Evolutionary conservation across 306 rosid genomes (phyloP), one percentile per base, ranked within the genome.

Genomic region (Bauhinia variegata): DNA sequence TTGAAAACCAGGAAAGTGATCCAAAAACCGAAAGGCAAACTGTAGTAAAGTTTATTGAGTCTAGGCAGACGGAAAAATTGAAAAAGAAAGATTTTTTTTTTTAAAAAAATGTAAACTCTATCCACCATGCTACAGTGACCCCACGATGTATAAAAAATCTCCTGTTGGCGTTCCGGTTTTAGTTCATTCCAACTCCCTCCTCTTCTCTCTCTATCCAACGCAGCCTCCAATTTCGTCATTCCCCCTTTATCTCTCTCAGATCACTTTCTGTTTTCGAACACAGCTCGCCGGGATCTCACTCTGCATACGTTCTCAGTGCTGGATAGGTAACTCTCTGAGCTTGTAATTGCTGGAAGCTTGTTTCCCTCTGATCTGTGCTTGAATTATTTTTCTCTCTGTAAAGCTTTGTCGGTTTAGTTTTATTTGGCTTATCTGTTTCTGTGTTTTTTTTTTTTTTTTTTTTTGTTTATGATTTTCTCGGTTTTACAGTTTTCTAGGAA

Each of bases 291-390:
- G 70, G 71, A 41, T 58, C 75, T 54, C 16, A 15, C 52, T 23
- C 28, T 23, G 28, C 28, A 23, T 23, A 23, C 48, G 28, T 11
- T 23, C 28, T 62, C 50, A 58, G 77, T 54, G 70, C 75, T 42
- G 69, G 49, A 8, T 66, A 72, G 79, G 83, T 82, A 37, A 51
- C 60, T n/a, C 49, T 59, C 30, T 5, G 14, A 23, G 33, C 37
- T 36, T 51, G 52, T 41, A 38, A 62, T 42, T 55, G 8, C 47
- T 53, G 15, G 14, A 23, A 41, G 49, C 17, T 46, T 11, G 14
- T 64, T 23, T 37, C 5, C 60, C 4, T 65, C 44, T 67, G 85
- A 82, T 84, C 85, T 48, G 66, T 72, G 49, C 46, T 23, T 67
- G 48, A 49, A 68, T 68, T 72, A 57, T 54, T 39, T 30, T 61